Base-by-base conservation (phyloP, 352 stramenopile genomes). In the Globisporangium paddicum region DNA sequence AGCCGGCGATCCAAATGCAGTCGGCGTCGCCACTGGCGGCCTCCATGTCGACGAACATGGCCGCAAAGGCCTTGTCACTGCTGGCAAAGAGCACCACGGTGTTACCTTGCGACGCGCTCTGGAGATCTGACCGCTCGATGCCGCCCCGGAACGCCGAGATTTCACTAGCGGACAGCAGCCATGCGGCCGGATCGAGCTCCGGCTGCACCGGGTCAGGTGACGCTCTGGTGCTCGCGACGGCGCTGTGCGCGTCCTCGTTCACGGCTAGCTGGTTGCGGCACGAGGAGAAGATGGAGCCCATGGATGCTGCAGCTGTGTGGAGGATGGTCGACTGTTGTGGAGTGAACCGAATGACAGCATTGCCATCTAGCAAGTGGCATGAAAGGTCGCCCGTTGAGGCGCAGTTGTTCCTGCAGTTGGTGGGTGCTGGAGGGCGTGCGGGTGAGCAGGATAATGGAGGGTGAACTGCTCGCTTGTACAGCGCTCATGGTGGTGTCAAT, bases 1-100 rank as follows among this genome's bases (percentile, higher is more conserved):
- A 66, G 34, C 63, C 63, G 5, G 63, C 42, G 51, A 70, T 62
- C 63, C 59, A 70, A 8, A 67, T 62, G n/a, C 14, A 53, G 40
- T 67, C 53, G 13, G 53, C 25, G 16, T 19, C n/a, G 26, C 32
- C 40, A 35, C 26, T 30, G 18, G 58, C 28, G 1, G 58, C 52
- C 53, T 66, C 60, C 60, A 66, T 55, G 40, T 66, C 60, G 11
- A 26, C 34, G 30, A 57, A 66, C 42, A 55, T 57, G 13, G 60
- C 25, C 21, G 60, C 54, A n/a, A 62, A 66, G 21, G 32, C 60
- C 45, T 30, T 44, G 40, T 55, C 60, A 10, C 60, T 55, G 42
- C 52, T 52, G 3, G 60, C 6, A 18, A 62, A 66, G n/a, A 62
- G 30, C 45, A 16, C 8, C 7, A 55, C 34, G 19, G 19, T 21